A percentile compares a stretch with the other conserved stretches of the same genome.
Evolutionary conservation across 768 basidiomycete species (phyloP).

Genomic region (Pholiota conissans): DNA sequence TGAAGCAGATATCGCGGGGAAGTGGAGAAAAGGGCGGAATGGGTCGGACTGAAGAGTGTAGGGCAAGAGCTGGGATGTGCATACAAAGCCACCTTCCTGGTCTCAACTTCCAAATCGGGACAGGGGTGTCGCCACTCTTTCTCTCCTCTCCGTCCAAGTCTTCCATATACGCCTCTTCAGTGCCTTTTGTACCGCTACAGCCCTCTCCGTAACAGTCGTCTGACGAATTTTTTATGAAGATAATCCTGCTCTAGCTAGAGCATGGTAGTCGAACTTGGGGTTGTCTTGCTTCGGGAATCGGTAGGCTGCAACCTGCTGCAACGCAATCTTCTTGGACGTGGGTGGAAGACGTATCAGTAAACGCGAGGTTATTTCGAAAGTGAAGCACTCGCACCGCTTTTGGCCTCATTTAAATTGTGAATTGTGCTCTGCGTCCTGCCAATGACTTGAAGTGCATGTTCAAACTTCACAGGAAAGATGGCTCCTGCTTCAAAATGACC

Average conservation of each 20-base stretch:
- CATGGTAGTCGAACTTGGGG: no score
- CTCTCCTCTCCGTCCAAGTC: slow-evolving; percentile 1
- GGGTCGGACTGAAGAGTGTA: slow-evolving; percentile 16
- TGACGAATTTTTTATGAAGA: no score
- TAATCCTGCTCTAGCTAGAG: no score
- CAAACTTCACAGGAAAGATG: neutral
- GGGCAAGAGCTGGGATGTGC: slow-evolving; percentile 18
- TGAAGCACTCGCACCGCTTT: neutral
- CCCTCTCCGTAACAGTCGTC: neutral
- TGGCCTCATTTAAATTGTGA: neutral
- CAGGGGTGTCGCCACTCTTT: slow-evolving; percentile 8
- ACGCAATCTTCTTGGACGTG: no score
- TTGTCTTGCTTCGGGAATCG: no score
- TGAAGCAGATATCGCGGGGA: slow-evolving; percentile 1
- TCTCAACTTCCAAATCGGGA: slow-evolving; percentile 27
- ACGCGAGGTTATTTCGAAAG: neutral
- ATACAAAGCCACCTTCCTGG: slow-evolving; percentile 16
- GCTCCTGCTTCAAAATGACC: neutral
- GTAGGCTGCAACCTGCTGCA: no score
- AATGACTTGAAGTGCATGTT: no score
- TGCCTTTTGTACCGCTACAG: neutral
- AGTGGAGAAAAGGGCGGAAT: slow-evolving; percentile 8
- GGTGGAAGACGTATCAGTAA: neutral
- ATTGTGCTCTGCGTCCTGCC: no score
- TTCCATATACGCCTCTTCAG: neutral